Evolutionary conservation across 2,329 filamentous ascomycete species (phyloP).

Genomic region (Talaromyces pinophilus): DNA sequence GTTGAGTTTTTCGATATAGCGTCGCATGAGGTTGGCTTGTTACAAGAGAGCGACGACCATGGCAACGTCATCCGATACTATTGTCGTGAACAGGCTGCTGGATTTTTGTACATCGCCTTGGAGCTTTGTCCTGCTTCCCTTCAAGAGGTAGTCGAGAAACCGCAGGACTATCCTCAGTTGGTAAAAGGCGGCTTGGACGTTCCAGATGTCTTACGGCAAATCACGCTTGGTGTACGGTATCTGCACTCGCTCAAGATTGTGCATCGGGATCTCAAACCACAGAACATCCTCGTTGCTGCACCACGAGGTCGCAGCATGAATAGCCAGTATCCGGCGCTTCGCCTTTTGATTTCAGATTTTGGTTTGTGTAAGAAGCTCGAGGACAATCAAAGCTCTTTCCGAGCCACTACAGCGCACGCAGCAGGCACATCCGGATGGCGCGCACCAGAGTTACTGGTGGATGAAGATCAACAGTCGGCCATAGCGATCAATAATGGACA

Average conservation of each 20-base stretch:
- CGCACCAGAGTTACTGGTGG: conserved; percentile 85
- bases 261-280: conserved; percentile 93
- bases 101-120: conserved; percentile 93
- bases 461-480: conserved; percentile 63
- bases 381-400: conserved; percentile 89
- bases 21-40: conserved; percentile 84
- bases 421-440: conserved; percentile 95
- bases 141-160: conserved; percentile 84
- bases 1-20: conserved; percentile 95
- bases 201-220: conserved; percentile 79
- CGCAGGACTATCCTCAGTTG: conserved; percentile 65
- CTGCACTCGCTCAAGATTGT: conserved; percentile 91
- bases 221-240: conserved; percentile 84
- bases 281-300: conserved; percentile 85
- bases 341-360: conserved; percentile 96
- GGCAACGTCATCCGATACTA: conserved; percentile 97
- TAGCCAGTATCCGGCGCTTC: conserved; percentile 61
- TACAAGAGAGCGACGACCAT: conserved; percentile 93
- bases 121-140: conserved; percentile 93
- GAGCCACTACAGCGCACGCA: conserved; percentile 89
- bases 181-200: conserved; percentile 69
- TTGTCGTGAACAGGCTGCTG: conserved; percentile 81
- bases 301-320: conserved; percentile 50
- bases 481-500: conserved; percentile 29
- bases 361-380: conserved; percentile 97